Percentiles rank a stretch among this genome's conserved stretches.
These are phyloP conservation scores for Astrocystis sublimbata DNA, from an alignment of 495 filamentous ascomycete genomes.

Conservation along the genomic window DNA sequence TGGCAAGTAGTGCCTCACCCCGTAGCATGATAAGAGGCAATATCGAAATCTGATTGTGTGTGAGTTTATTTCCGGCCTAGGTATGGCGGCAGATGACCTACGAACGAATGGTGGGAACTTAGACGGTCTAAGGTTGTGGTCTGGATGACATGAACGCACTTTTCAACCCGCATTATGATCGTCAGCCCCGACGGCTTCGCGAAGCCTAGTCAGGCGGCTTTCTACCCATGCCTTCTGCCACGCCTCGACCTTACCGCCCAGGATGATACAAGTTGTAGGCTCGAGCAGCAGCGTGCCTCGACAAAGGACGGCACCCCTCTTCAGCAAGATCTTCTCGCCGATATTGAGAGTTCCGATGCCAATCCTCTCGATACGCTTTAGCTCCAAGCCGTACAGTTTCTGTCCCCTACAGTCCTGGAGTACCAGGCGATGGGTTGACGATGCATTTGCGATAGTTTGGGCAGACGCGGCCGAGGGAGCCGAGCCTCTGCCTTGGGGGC, in stretches of 20 bases:
- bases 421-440: slow-evolving; percentile 75
- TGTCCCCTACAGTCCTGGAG: slow-evolving; percentile 77
- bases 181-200: slow-evolving; percentile 54
- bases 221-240: slow-evolving; percentile 78
- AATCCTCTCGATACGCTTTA: slow-evolving; percentile 65
- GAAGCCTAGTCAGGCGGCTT: slow-evolving; percentile 67
- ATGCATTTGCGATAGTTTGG: slow-evolving; percentile 36
- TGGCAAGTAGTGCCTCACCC: background rate
- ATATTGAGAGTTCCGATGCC: slow-evolving; percentile 66
- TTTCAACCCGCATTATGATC: slow-evolving; percentile 10
- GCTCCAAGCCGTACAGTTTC: slow-evolving; percentile 71
- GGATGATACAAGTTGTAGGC: slow-evolving; percentile 58
- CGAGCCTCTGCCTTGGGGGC: slow-evolving; percentile 2
- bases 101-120: background rate
- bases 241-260: slow-evolving; percentile 86
- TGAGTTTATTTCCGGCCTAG: slow-evolving; percentile 34
- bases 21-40: background rate
- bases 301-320: slow-evolving; percentile 61
- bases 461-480: background rate
- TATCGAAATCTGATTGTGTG: slow-evolving; percentile 16
- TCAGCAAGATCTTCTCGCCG: slow-evolving; percentile 78
- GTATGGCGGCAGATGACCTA: slow-evolving; percentile 38
- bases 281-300: slow-evolving; percentile 78
- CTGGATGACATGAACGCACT: background rate
- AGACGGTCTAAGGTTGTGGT: background rate